Evolutionary conservation across 2,329 filamentous ascomycete species (phyloP).

Genomic region (Pyrenophora seminiperda): DNA sequence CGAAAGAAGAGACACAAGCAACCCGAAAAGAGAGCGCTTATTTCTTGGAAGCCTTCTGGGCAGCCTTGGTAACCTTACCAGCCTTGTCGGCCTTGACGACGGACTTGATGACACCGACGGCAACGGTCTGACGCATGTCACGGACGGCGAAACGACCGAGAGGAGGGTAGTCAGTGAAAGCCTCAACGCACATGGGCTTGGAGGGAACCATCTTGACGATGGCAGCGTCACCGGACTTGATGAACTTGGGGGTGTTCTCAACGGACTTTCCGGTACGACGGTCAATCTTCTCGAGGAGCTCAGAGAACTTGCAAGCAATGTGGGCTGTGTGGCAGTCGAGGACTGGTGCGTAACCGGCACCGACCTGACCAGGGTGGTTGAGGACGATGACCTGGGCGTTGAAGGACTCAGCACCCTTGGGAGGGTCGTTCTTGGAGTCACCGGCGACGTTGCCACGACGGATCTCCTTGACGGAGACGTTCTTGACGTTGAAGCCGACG

Average conservation of each 20-base stretch:
- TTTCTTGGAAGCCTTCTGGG: constrained; percentile 51
- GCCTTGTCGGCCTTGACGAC: constrained; percentile 56
- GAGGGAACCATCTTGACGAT: constrained; percentile 99
- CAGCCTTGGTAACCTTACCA: constrained; percentile 59
- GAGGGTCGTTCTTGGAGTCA: constrained; percentile 99
- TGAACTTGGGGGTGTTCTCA: constrained; percentile 94
- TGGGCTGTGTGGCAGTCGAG: constrained; percentile 99
- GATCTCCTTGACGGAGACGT: constrained; percentile 99
- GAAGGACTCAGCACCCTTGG: constrained; percentile 87
- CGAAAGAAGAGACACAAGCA: constrained; percentile 43
- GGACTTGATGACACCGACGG: constrained; percentile 91
- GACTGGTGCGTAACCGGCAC: constrained; percentile 98
- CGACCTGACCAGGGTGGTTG: constrained; percentile 99
- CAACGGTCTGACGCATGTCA: constrained; percentile 86
- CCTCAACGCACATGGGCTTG: constrained; percentile 99
- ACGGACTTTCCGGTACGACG: constrained; percentile 99
- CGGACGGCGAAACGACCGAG: constrained; percentile 99
- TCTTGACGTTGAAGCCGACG: constrained; percentile 99
- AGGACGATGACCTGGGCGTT: constrained; percentile 99
- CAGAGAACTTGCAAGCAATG: constrained; percentile 99
- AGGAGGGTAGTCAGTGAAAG: constrained; percentile 99
- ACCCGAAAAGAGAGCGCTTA: constrained; percentile 41
- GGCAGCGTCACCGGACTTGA: constrained; percentile 99
- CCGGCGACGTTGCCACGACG: constrained; percentile 99
- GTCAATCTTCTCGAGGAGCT: constrained; percentile 99